Base-by-base conservation (phyloP, 2,329 filamentous ascomycete species). In the Karstenula rhodostoma region DNA sequence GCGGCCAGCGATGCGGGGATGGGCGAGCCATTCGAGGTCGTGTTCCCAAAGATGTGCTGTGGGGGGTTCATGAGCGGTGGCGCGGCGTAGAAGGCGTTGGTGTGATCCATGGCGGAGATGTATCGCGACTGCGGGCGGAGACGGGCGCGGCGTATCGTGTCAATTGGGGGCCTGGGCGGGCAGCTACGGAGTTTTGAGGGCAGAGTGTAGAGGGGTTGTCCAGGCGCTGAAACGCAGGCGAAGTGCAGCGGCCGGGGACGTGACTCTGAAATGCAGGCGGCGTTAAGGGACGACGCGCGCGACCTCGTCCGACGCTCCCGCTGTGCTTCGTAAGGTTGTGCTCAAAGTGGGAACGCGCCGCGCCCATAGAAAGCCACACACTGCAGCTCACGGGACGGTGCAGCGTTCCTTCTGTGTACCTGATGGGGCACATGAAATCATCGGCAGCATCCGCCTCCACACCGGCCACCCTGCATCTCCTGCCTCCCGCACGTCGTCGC, bases 31-130 rank as follows among this genome's bases (percentile, higher is more conserved):
- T 78, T 74, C 43, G 73, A 68, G 56, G 64, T 68, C 65, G 73
- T 70, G 66, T 70, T 75, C 48, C 77, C 77, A 63, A 79, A 80
- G 58, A 79, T 76, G 67, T 73, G 76, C 55, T 75, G 76, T 35
- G 75, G 77, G 57, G 72, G 75, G 65, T 79, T 78, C 67, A 76
- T 77, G 57, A 78, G 69, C 58, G 73, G 73, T 62, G 72, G 76
- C 23, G 63, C 59, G 63, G 63, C 64, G 61, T 76, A 76, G 72
- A 69, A 76, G 72, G 69, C 71, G 59, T 72, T 70, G 12, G 71
- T 67, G 62, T 63, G 60, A 61, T 78, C 74, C 76, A 78, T 78
- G 67, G 63, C 56, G 67, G 52, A 58, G 27, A 43, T 42, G 37
- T 23, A 19, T 40, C 19, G 29, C 23, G 23, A 15, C 22, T 42